phyloP scores from a whole-genome alignment of 768 basidiomycete species.

The Mycena floridula region DNA sequence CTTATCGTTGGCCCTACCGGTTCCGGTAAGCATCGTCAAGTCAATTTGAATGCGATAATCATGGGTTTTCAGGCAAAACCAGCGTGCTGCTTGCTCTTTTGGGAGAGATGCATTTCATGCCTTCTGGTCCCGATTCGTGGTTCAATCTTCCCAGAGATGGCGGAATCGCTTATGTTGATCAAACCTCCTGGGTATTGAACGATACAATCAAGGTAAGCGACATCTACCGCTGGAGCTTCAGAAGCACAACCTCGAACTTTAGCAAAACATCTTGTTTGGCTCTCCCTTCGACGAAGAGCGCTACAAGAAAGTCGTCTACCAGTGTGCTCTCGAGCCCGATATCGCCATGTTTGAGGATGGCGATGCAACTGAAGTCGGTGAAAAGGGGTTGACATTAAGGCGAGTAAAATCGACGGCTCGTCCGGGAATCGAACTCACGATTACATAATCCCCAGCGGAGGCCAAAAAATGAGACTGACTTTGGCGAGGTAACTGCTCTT shows the following conservation, averaged over 20 bases:
- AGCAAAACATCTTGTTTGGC: conserved; percentile 40
- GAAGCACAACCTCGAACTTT: not conserved
- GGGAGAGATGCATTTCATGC: conserved; percentile 42
- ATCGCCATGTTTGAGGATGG: conserved; percentile 40
- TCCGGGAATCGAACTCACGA: too few species aligned
- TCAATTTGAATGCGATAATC: too few species aligned
- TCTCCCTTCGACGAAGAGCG: conserved; percentile 32
- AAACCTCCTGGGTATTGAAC: conserved; percentile 62
- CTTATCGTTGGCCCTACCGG: conserved; percentile 36
- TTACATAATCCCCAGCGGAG: too few species aligned
- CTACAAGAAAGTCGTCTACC: conserved; percentile 32
- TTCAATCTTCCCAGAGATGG: conserved; percentile 47
- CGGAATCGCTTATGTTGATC: conserved; percentile 57
- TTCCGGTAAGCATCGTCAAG: conserved; percentile 35
- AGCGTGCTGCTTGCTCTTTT: conserved; percentile 53
- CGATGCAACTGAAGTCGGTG: conserved; percentile 46
- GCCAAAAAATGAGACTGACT: too few species aligned
- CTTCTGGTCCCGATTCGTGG: conserved; percentile 33
- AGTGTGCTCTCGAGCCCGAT: conserved; percentile 38
- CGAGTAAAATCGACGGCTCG: too few species aligned
- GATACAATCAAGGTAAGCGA: conserved; percentile 47
- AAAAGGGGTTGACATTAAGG: conserved; percentile 37
- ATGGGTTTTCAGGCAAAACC: conserved; percentile 51
- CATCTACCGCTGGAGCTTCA: too few species aligned
- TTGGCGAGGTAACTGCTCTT: too few species aligned